Conservation (phyloP, 345 rosid genomes). For the Bruguiera sexangula region DNA sequence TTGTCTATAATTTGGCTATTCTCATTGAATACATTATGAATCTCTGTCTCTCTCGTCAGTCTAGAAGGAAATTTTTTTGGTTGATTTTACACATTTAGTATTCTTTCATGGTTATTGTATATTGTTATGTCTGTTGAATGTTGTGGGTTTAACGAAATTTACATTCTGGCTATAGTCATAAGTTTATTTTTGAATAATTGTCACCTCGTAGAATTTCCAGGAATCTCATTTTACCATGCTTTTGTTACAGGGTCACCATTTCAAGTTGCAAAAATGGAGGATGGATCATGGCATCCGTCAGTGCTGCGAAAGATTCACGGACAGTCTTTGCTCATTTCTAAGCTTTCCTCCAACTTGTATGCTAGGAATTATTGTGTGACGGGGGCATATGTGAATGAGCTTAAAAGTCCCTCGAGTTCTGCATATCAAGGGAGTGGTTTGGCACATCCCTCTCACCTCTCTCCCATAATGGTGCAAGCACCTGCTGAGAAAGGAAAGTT, state of each 20-base stretch:
- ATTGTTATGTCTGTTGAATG: too few relatives aligned
- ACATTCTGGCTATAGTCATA: too few relatives aligned
- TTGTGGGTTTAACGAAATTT: too few relatives aligned
- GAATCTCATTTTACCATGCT: neutral
- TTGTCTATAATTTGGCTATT: too few relatives aligned
- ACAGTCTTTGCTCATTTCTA: slow-evolving; percentile 41
- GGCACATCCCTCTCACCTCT: neutral
- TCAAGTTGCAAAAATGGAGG: slow-evolving; percentile 44
- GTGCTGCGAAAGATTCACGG: slow-evolving; percentile 50
- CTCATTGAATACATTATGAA: too few relatives aligned
- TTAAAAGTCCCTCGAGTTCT: neutral
- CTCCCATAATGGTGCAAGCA: slow-evolving; percentile 24
- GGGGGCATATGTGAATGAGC: neutral
- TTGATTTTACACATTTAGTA: too few relatives aligned
- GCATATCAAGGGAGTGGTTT: slow-evolving; percentile 8
- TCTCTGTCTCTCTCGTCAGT: too few relatives aligned
- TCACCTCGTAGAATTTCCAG: neutral
- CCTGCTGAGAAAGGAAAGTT: slow-evolving; percentile 44
- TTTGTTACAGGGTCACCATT: slow-evolving; percentile 10
- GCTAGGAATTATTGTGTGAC: slow-evolving; percentile 8
- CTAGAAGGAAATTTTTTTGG: too few relatives aligned
- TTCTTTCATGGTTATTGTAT: too few relatives aligned
- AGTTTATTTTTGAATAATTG: too few relatives aligned
- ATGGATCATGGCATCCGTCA: slow-evolving; percentile 56
- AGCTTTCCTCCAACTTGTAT: slow-evolving; percentile 36